phyloP scores from a whole-genome alignment of 2,329 filamentous ascomycete species.

The Fusarium miscanthi region DNA sequence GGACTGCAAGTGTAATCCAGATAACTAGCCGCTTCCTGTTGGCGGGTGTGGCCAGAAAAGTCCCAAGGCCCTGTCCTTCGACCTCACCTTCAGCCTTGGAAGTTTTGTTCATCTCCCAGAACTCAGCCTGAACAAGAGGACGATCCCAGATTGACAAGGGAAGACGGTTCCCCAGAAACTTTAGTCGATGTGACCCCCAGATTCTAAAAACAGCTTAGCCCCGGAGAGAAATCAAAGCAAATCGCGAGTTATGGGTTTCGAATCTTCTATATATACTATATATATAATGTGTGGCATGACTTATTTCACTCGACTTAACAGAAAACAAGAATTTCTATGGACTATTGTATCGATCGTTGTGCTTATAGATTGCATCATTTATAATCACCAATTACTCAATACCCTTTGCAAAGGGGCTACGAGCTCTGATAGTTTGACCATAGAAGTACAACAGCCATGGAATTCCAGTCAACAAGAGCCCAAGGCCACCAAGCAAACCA shows the following conservation, averaged over 20 bases:
- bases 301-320: no score
- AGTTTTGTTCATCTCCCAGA: constrained; percentile 34
- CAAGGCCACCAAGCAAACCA: constrained; percentile 72
- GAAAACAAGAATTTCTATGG: no score
- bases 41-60: constrained; percentile 35
- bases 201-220: not conserved
- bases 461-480: constrained; percentile 68
- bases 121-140: constrained; percentile 41
- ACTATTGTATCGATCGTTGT: no score
- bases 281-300: no score
- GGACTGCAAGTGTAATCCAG: constrained; percentile 54
- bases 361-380: no score
- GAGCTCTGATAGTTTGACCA: constrained; percentile 69
- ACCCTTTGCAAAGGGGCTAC: constrained; percentile 67
- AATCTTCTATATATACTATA: no score
- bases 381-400: not conserved
- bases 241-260: no score
- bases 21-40: constrained; percentile 49
- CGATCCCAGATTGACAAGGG: constrained; percentile 54
- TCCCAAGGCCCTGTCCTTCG: constrained; percentile 5
- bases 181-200: not conserved
- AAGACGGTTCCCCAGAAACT: not conserved
- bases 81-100: constrained; percentile 17
- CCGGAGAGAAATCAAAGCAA: not conserved
- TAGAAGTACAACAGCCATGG: constrained; percentile 75